Evolutionary conservation across 257 asterid species (phyloP), one percentile per base, ranked within the genome.

Genomic region (Solanum habrochaites): DNA sequence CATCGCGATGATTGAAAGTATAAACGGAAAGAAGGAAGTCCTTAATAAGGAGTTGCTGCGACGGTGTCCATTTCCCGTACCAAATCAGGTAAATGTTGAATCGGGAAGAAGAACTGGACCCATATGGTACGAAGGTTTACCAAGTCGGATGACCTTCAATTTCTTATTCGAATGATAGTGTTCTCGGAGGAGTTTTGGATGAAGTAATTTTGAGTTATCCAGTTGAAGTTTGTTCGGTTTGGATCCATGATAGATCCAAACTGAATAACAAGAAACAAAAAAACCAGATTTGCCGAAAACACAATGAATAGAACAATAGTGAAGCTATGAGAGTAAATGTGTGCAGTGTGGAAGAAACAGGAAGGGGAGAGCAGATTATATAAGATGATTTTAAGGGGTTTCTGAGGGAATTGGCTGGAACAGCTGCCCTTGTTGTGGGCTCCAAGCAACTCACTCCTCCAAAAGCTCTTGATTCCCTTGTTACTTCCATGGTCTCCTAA

Each of bases 41-140:
- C 45, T 89, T 92, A 91, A 96, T 96, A 82, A 94, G 88, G 60
- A 95, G 96, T 91, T 93, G 95, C 9, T 93, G 95, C 0, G 98
- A 47, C 7, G 94, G 85, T 23, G 90, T 37, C 99, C 99, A 96
- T 0, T 89, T 87, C 2, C 99, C 99, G 85, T 96, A 96, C 99
- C 99, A 96, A 45, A 96, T 93, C 52, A 95, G 94, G 93, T 96
- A 93, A 64, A 96, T 93, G 84, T 92, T 96, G 90, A n/a, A 96
- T 96, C n/a, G 98, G 98, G 99, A 94, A 2, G 99, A 52, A 96
- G 90, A 3, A 96, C 98, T 1, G 99, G 99, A 18, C 99, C 99
- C 99, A 96, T 96, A 90, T 96, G 99, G 94, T 96, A 96, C 97
- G 97, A 83, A 96, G 97, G 15, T 93, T 86, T 11, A 96, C 97